A percentile compares a stretch with the other conserved stretches of the same genome.
These are phyloP conservation scores for Aspergillus sparsus DNA, from an alignment of 495 filamentous ascomycete species.

Conservation along the genomic window DNA sequence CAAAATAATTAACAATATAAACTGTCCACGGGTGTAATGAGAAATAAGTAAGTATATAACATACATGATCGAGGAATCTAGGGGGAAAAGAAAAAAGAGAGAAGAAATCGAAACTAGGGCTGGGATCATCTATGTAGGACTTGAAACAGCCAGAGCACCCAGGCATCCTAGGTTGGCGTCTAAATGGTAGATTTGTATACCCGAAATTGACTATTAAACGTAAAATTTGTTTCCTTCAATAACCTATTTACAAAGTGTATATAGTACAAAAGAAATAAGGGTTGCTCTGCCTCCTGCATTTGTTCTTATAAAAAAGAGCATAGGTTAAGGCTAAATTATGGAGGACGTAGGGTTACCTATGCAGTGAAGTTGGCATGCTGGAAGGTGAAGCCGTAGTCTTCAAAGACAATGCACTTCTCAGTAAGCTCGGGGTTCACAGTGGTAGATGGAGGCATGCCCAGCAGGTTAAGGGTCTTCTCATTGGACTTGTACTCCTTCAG, in stretches of 20 bases:
- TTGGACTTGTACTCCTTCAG: constrained; percentile 17
- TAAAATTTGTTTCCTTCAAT: not conserved
- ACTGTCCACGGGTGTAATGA: no score
- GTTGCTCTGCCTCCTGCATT: no score
- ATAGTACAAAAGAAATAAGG: constrained; percentile 3
- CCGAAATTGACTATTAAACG: not conserved
- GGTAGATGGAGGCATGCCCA: constrained; percentile 19
- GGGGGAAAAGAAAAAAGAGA: no score
- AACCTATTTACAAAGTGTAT: not conserved
- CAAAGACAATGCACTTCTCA: constrained; percentile 28
- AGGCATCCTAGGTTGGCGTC: no score
- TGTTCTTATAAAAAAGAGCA: no score
- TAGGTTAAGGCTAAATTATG: not conserved
- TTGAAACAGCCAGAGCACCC: no score
- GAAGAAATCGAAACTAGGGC: no score
- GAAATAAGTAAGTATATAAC: no score
- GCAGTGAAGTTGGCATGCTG: constrained; percentile 14
- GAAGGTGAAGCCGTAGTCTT: constrained; percentile 31
- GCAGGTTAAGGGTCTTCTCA: constrained; percentile 19
- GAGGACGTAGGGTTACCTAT: not conserved
- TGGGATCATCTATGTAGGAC: no score
- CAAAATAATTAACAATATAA: no score
- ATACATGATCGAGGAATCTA: no score
- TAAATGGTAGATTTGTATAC: no score
- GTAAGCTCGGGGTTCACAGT: constrained; percentile 17